A percentile compares a stretch with the other conserved stretches of the same genome.
phyloP scores from a whole-genome alignment of 1,284 basidiomycete genomes.

The Lentinula novae-zelandiae region DNA sequence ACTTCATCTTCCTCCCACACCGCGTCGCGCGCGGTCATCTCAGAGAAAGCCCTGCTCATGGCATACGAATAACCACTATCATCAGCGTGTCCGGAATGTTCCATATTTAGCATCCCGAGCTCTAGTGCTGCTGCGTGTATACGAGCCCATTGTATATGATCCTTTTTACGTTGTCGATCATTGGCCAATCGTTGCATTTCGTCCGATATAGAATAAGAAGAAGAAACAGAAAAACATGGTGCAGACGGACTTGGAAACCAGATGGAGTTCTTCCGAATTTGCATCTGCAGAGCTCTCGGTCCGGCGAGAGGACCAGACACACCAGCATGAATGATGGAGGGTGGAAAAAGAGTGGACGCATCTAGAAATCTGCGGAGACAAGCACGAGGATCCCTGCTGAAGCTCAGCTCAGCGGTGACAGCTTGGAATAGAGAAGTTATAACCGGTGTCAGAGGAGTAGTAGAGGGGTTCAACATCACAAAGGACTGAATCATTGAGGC shows the following conservation, averaged over 20 bases:
- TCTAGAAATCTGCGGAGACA: conserved; percentile 47
- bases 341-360: conserved; percentile 44
- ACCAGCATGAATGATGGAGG: conserved; percentile 44
- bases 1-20: conserved; percentile 62
- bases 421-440: conserved; percentile 51
- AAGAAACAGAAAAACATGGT: conserved; percentile 11
- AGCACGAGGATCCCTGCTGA: conserved; percentile 30
- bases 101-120: conserved; percentile 37
- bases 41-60: conserved; percentile 43
- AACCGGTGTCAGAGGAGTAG: conserved; percentile 42
- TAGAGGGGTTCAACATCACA: conserved; percentile 39
- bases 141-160: conserved; percentile 57
- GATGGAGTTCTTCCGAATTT: conserved; percentile 48
- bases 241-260: conserved; percentile 32
- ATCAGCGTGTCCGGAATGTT: conserved; percentile 29
- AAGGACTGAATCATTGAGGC: conserved; percentile 48
- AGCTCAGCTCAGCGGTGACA: conserved; percentile 28
- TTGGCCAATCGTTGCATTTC: conserved; percentile 56
- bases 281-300: conserved; percentile 48
- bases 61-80: conserved; percentile 36
- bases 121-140: conserved; percentile 59
- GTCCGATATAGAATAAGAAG: conserved; percentile 38
- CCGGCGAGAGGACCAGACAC: conserved; percentile 48
- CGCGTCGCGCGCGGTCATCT: conserved; percentile 52
- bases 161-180: conserved; percentile 52